Evolutionary conservation across 139 green algal species (phyloP), one percentile per base, ranked within the genome.

Genomic region (Picochlorum sp.): DNA sequence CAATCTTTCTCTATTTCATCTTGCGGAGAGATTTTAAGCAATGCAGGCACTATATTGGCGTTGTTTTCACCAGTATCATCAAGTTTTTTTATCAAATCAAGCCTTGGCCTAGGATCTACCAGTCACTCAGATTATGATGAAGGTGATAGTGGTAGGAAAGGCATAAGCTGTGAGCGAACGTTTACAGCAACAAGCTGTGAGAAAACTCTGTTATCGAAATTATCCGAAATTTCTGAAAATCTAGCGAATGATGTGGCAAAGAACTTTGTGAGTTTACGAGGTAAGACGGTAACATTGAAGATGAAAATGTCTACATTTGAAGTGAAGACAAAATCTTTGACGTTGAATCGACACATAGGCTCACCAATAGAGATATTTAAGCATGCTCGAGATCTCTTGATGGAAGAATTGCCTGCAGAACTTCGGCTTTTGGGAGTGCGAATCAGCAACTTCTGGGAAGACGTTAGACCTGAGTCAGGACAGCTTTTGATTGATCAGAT

Each of bases 341-440:
- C 83, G 4, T 64, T 96, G 44, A 49, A 73, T 2, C 47, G 58
- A 28, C 73, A 85, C 61, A 57, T 85, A 12, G 66, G 57, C 50
- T 67, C 49, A 1, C 51, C 61, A 0, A 63, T 75, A 2, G 77
- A 86, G 31, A 83, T 96, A 44, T 53, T 75, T 39, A 54, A 61
- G 0, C 57, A 51, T 14, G 76, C 77, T 8, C 66, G 84, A 33
- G 61, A 67, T 25, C 66, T 96, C 57, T 71, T 96, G 59, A 62
- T 53, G 2, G 67, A 63, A 2, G 82, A 95, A 73, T 32, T 87
- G 52, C 86, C 81, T 1, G 51, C 87, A 18, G 69, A 77, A 50
- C 35, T 94, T 8, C 75, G 87, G 26, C 74, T 96, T 3, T 89
- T 95, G 72, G 85, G 85, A 1, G 56, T 95, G 41, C 67, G 86